A percentile compares a stretch with the other conserved stretches of the same genome.
Conservation (phyloP, 345 rosid genomes). For the Mercurialis annua region DNA sequence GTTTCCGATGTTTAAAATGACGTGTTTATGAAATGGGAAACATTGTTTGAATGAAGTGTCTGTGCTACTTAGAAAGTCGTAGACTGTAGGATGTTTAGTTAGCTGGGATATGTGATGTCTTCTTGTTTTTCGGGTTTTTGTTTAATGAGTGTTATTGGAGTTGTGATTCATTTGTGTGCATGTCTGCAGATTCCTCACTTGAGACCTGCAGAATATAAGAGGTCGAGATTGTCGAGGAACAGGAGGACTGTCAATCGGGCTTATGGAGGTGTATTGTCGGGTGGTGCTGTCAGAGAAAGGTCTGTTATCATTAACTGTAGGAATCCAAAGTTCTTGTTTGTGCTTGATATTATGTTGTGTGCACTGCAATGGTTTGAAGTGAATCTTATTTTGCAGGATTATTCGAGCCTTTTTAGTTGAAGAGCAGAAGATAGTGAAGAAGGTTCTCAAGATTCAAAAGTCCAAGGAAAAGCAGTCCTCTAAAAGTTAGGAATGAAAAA, state of each 20-base stretch:
- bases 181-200: slow-evolving; percentile 27
- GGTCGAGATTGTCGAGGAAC: slow-evolving; percentile 30
- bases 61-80: too few species aligned
- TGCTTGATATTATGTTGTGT: background rate
- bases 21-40: too few species aligned
- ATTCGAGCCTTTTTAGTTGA: slow-evolving; percentile 30
- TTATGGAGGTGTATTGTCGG: slow-evolving; percentile 32
- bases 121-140: background rate
- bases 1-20: too few species aligned
- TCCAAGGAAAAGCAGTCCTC: slow-evolving; percentile 25
- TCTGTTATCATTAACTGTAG: background rate
- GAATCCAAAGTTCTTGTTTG: background rate
- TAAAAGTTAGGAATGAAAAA: slow-evolving; percentile 2
- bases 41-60: too few species aligned
- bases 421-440: slow-evolving; percentile 32
- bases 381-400: slow-evolving; percentile 7
- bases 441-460: slow-evolving; percentile 33
- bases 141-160: background rate
- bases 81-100: too few species aligned
- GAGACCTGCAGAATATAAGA: slow-evolving; percentile 36
- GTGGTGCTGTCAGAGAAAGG: slow-evolving; percentile 33
- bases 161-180: background rate
- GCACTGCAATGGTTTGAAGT: background rate
- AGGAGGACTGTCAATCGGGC: slow-evolving; percentile 32
- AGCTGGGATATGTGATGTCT: too few species aligned